Evolutionary conservation across 2,329 filamentous ascomycete species (phyloP).

Genomic region (Alternaria viburni): DNA sequence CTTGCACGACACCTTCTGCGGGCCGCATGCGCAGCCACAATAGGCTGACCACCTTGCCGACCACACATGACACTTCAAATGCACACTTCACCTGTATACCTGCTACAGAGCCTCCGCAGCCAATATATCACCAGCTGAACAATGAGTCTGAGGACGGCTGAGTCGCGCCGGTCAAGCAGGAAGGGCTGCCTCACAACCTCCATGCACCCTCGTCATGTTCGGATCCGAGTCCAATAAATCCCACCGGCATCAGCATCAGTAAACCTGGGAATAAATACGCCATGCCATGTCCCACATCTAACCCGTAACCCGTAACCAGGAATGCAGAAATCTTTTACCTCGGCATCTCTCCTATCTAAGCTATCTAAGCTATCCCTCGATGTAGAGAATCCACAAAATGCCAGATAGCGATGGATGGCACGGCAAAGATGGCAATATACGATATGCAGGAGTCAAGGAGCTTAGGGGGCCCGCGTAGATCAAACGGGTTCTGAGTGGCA

Average conservation of each 20-base stretch:
- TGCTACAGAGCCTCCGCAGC: neutral
- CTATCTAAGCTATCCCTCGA: neutral
- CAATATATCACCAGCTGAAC: neutral
- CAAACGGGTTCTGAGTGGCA: constrained; percentile 9
- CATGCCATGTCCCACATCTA: neutral
- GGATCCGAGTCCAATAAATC: neutral
- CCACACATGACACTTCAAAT: neutral
- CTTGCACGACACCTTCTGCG: constrained; percentile 9
- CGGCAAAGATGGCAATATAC: neutral
- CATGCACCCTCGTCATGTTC: neutral
- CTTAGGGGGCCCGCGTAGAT: constrained; percentile 7
- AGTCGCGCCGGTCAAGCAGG: neutral
- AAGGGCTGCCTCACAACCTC: neutral
- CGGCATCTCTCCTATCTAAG: neutral
- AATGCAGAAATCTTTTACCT: neutral
- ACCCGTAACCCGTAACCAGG: neutral
- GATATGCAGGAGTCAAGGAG: constrained; percentile 2
- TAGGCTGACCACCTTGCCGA: neutral
- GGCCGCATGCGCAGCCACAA: constrained; percentile 19
- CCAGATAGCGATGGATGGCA: neutral
- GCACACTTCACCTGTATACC: neutral
- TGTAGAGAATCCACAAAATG: neutral
- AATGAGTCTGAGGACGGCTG: neutral
- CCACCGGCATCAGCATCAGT: neutral
- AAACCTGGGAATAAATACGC: neutral